Evolutionary conservation across 2,329 filamentous ascomycete species (phyloP), one percentile per base, ranked within the genome.

Genomic region (Triangularia verruculosa): DNA sequence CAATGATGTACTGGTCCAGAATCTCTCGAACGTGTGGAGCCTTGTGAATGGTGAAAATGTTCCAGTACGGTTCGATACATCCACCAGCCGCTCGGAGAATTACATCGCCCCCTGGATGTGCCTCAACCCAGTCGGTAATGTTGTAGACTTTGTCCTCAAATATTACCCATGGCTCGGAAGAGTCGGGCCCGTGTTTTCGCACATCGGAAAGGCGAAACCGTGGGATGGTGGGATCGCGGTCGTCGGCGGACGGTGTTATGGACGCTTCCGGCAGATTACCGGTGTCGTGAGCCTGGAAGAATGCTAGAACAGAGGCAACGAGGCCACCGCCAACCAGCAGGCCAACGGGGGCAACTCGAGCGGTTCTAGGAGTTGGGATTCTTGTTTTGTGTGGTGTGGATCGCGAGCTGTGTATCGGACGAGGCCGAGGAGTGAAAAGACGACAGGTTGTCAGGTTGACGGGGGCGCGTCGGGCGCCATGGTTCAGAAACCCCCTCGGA

Each of bases 41-140:
- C 72, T 89, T 87, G 77, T 90, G 88, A 64, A 90, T 89, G 55
- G 82, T 80, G 72, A 90, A 90, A 60, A 90, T 88, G 64, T 89
- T 79, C 88, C 88, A 90, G 74, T 89, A 90, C 0, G 84, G 82
- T 59, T 90, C 87, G 57, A 90, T 83, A 61, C 82, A 83, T 39
- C 84, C 83, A 3, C 88, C 88, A 1, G 86, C 86, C 1, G 88
- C 88, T 28, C 84, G 82, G 8, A 90, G 77, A 64, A 90, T 90
- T 13, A 90, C 86, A 59, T 89, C 84, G 51, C 88, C 88, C 3
- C 88, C 88, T 0, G 88, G 88, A 70, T 90, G 88, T 0, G 82
- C 85, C 1, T 79, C 77, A 22, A 90, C 76, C 86, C 87, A 90
- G 58, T 89, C 85, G 0, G 87, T 90, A 59, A 90, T 90, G 70